Evolutionary conservation across 371 early-diverging fungal genomes (phyloP), one percentile per base, ranked within the genome.

Genomic region (Lichtheimia ornata): DNA sequence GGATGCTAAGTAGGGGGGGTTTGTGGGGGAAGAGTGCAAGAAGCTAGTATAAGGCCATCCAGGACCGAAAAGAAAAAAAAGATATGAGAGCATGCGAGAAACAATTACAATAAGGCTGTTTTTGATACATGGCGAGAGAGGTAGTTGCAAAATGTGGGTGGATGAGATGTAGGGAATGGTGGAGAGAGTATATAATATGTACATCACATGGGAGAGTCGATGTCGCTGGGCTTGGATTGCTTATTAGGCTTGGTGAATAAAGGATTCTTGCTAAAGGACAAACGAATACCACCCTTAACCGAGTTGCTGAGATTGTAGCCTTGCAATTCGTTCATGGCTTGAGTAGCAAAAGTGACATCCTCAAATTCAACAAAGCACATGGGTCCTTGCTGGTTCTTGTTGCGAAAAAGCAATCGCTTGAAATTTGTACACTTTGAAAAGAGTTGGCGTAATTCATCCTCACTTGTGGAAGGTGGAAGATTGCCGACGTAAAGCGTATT

Each of bases 281-380:
- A 85, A 14, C 98, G 89, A 63, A 97, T 94, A 22, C 97, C 97
- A 24, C 95, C 92, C 74, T 93, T 95, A 52, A 91, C 87, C 3
- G 94, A 94, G 79, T 90, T 94, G 59, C 88, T 82, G 30, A 96
- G 72, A 24, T 80, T 84, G 44, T 84, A 77, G 35, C 96, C 98
- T 64, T 95, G 91, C 41, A 94, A 82, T 52, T 94, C 88, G 51
- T 77, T 85, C 81, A 96, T 84, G 14, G 96, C 94, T 55, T 89
- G 85, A 22, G 93, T 91, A 22, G 98, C 97, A 78, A 76, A 94
- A 7, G 82, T 79, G 18, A 96, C 90, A 76, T 88, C 90, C 55
- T 95, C 95, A 84, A 97, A 97, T 84, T 97, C 91, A 35, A 89
- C 90, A 84, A 91, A 91, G 79, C 97, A 96, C 94, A 96, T 97